Evolutionary conservation across 1,139 yeast species (phyloP).

Genomic region (Eremothecium cymbalariae): DNA sequence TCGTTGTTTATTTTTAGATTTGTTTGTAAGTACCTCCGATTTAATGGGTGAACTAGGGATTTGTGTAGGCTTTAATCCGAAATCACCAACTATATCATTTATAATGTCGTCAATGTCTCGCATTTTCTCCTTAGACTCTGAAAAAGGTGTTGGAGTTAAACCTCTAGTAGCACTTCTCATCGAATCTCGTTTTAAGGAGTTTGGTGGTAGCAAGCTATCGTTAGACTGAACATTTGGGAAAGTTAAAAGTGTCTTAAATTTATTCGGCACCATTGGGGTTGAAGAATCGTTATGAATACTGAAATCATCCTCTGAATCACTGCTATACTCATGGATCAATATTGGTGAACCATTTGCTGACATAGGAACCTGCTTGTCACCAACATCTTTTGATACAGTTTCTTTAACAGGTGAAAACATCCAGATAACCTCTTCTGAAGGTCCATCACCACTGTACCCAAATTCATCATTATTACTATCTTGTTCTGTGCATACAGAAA

Average conservation of each 20-base stretch:
- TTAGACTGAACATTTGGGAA: constrained; percentile 19
- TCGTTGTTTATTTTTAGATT: neutral
- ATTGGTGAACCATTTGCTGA: neutral
- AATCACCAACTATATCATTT: constrained; percentile 21
- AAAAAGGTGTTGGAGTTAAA: constrained; percentile 4
- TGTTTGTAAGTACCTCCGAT: constrained; percentile 2
- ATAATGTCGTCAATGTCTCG: constrained; percentile 28
- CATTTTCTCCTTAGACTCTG: constrained; percentile 12
- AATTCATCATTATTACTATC: no score
- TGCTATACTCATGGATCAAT: constrained; percentile 10
- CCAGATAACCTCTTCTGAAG: constrained; percentile 30
- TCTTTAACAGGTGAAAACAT: constrained; percentile 21
- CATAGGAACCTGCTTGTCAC: constrained; percentile 7
- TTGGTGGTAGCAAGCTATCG: neutral
- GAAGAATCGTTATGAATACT: constrained; percentile 23
- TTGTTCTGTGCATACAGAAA: no score
- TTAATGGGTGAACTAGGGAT: constrained; percentile 20
- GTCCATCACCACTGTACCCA: constrained; percentile 12
- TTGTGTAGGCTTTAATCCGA: constrained; percentile 11
- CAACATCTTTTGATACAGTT: constrained; percentile 6
- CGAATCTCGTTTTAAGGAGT: constrained; percentile 2
- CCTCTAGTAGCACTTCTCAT: constrained; percentile 4
- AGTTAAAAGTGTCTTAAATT: constrained; percentile 22
- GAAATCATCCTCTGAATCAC: constrained; percentile 12
- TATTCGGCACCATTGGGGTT: constrained; percentile 26